Percentiles rank a stretch among this genome's conserved stretches.
These are phyloP conservation scores for Cephaloascus albidus DNA, from an alignment of 805 yeast genomes.

Conservation along the genomic window DNA sequence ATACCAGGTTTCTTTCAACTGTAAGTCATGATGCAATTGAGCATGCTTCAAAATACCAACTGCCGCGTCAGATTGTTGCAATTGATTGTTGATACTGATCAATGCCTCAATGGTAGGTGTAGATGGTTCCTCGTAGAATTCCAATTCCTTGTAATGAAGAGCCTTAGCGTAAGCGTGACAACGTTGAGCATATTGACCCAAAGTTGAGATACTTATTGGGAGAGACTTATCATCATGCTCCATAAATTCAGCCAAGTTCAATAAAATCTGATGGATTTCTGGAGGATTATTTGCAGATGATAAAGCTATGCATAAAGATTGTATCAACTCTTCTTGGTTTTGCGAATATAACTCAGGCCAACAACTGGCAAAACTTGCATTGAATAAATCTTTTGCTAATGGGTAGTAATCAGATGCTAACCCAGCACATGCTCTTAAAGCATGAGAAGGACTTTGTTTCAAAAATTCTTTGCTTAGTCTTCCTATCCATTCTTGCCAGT, in stretches of 20 bases:
- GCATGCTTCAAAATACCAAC: slow-evolving; percentile 94
- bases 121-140: slow-evolving; percentile 87
- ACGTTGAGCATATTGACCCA: slow-evolving; percentile 88
- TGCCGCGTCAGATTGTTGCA: slow-evolving; percentile 97
- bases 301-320: slow-evolving; percentile 76
- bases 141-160: slow-evolving; percentile 88
- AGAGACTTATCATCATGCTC: slow-evolving; percentile 95
- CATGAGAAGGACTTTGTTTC: slow-evolving; percentile 91
- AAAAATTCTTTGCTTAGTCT: slow-evolving; percentile 76
- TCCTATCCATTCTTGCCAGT: slow-evolving; percentile 97
- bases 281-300: slow-evolving; percentile 92
- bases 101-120: slow-evolving; percentile 87
- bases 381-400: slow-evolving; percentile 82
- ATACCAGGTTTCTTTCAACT: slow-evolving; percentile 94
- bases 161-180: slow-evolving; percentile 98
- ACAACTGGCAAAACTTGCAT: slow-evolving; percentile 90
- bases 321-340: slow-evolving; percentile 82
- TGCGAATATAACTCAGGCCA: slow-evolving; percentile 90
- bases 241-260: slow-evolving; percentile 91
- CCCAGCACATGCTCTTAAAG: slow-evolving; percentile 85
- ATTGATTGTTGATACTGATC: slow-evolving; percentile 85
- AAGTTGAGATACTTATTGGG: slow-evolving; percentile 81
- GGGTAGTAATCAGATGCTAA: slow-evolving; percentile 84
- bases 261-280: slow-evolving; percentile 82
- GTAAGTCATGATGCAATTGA: slow-evolving; percentile 81